A percentile compares a stretch with the other conserved stretches of the same genome.
Conservation (phyloP, 768 basidiomycete genomes). For the Tricholomella constricta region DNA sequence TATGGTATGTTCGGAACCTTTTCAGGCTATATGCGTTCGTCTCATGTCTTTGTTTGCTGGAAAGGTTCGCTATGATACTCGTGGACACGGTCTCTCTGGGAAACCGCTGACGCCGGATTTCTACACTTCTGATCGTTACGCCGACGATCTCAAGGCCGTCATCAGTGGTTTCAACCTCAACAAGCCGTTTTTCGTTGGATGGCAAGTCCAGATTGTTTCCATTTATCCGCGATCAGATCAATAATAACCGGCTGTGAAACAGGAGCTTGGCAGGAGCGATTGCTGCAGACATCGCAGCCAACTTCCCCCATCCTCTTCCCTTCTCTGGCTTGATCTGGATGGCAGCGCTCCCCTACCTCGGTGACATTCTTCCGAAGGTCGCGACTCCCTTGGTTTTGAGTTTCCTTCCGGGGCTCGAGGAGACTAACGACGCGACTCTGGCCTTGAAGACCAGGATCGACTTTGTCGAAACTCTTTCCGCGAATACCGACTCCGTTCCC, state of each 20-base stretch:
- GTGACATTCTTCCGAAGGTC: conserved; percentile 21
- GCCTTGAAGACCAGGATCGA: conserved; percentile 20
- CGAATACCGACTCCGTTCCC: conserved; percentile 26
- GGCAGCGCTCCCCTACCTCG: conserved; percentile 27
- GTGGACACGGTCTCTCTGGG: conserved; percentile 37
- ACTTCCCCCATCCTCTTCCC: conserved; percentile 23
- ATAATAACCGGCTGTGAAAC: not conserved
- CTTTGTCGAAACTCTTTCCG: conserved; percentile 30
- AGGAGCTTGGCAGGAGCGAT: conserved; percentile 24
- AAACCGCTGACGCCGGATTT: conserved; percentile 28
- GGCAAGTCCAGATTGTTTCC: conserved; percentile 22
- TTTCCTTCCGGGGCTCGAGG: conserved; percentile 22
- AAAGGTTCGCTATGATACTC: conserved; percentile 36
- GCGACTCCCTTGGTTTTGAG: conserved; percentile 21
- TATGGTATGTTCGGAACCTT: conserved; percentile 1
- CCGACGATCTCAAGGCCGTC: conserved; percentile 35
- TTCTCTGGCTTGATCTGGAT: conserved; percentile 32
- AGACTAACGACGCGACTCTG: conserved; percentile 22
- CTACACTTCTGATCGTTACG: conserved; percentile 29
- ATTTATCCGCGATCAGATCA: not conserved
- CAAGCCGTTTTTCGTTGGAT: conserved; percentile 32
- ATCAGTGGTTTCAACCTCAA: conserved; percentile 29
- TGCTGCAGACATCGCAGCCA: conserved; percentile 28
- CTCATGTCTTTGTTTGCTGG: not conserved
- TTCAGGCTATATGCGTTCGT: not conserved